These are phyloP conservation scores for Halenospora varia DNA, from an alignment of 495 filamentous ascomycete species.

Conservation along the genomic window DNA sequence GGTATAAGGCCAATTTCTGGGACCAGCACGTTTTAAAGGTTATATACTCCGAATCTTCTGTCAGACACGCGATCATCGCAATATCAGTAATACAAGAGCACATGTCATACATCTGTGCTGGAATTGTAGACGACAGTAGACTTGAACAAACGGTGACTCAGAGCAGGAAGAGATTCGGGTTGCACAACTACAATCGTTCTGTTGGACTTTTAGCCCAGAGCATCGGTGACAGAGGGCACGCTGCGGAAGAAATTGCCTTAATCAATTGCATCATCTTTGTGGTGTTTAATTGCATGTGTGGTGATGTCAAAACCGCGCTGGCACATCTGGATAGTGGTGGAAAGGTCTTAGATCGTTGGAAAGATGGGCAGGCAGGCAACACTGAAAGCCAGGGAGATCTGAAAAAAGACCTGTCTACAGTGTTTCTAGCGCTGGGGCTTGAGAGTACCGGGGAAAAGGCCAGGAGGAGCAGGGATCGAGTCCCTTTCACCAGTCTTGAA, in stretches of 20 bases:
- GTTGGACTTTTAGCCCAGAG: not conserved
- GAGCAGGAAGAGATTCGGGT: not conserved
- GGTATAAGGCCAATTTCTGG: not conserved
- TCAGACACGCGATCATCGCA: not conserved
- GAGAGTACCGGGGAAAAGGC: too few relatives aligned
- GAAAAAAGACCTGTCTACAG: not conserved
- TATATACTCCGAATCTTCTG: not conserved
- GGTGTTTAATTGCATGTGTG: not conserved
- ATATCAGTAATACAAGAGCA: not conserved
- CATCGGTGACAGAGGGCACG: not conserved
- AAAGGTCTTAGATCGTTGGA: not conserved
- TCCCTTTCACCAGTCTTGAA: too few relatives aligned
- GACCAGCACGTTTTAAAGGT: not conserved
- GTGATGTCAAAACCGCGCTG: not conserved
- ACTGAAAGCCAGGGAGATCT: not conserved
- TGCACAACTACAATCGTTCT: not conserved
- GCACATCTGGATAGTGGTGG: not conserved
- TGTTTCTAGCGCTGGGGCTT: too few relatives aligned
- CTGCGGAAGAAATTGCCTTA: not conserved
- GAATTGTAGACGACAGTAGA: not conserved
- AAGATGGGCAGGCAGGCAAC: not conserved
- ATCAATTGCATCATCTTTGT: not conserved
- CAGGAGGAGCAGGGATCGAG: too few relatives aligned
- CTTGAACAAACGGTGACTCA: not conserved
- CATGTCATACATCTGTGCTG: not conserved